Evolutionary conservation across 1,284 basidiomycete species (phyloP), one percentile per base, ranked within the genome.

Genomic region (Pterulicium gracile): DNA sequence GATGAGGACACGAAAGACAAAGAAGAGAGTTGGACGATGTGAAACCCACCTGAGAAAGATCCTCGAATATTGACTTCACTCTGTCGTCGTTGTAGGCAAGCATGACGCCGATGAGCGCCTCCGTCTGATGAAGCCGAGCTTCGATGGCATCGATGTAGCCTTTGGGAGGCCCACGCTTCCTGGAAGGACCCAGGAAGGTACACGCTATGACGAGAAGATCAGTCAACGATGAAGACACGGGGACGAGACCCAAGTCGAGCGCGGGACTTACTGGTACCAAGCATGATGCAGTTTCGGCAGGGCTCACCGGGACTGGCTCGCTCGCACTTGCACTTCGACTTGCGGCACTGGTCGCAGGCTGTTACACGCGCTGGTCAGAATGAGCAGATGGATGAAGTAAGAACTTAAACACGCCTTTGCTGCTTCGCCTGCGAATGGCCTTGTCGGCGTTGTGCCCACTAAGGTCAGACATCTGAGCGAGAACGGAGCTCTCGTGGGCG

Each of bases 111-210:
- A 92, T 66, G 39, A 92, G 68, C 0, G 88, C 87, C 59, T 92
- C 89, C 35, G 87, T 87, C 57, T 91, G 87, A 56, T 92, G 89
- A 7, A 92, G 67, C 10, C 88, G 77, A 10, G 85, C 85, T 61
- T 92, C 88, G 56, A 92, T 89, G 20, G 88, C 88, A 59, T 92
- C 87, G 58, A 92, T 91, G 67, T 92, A 92, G 2, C 89, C 89
- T 57, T 88, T 89, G 12, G 88, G 88, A 4, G 88, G 88, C 1
- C 85, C 84, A 51, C 85, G 78, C 59, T 90, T 90, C 51, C 84
- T 74, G 7, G 81, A 87, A 2, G 85, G 84, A 1, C 87, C 88
- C 35, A 88, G 69, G 61, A 86, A 91, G 0, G 87, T 91, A 58
- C 88, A 91, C 41, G 77, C 82, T 75, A 59, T 5, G 45, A 45